Base-by-base conservation (phyloP, 2,329 filamentous ascomycete genomes). In the Aphanoascus verrucosus region DNA sequence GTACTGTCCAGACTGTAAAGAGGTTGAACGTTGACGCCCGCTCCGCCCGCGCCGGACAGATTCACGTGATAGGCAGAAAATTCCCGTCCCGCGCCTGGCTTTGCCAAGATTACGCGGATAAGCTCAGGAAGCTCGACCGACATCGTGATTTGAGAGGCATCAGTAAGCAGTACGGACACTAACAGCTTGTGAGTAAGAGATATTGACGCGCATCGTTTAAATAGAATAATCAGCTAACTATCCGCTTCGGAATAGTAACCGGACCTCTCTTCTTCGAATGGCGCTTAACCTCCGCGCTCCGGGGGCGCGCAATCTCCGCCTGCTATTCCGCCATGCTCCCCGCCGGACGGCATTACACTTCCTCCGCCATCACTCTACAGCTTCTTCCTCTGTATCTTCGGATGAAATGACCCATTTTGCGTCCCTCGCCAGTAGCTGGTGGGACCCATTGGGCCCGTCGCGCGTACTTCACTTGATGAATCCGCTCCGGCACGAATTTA, bases 401-500 rank as follows among this genome's bases (percentile, higher is more conserved):
- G 81, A 84, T 60, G 91, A 98, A 74, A 82, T 98, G 59, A 86
- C 86, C 15, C 93, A 98, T 75, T 98, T 98, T 79, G 89, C 89
- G 65, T 82, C 83, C 58, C 87, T 98, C 64, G 93, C 93, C 59
- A 87, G 86, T 60, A 85, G 85, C 63, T 98, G 93, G 93, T 98
- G 93, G 93, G 90, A 97, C 70, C 87, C 91, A 1, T 83, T 95
- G 65, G 93, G 93, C 49, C 85, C 91, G 5, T 96, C 89, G 3
- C 83, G 91, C 38, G 82, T 96, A 55, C 82, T 98, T 1, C 93
- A 98, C 70, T 84, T 95, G 60, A 97, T 98, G 91, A 97, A 98
- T 72, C 93, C 93, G 1, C 81, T 95, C 44, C 89, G 93, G 34
- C 90, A 97, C 73, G 83, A 89, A 71, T 97, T 97, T 72, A 93